Evolutionary conservation across 192 early-diverging fungal species (phyloP).

Genomic region (Pecoramyces ruminantium): DNA sequence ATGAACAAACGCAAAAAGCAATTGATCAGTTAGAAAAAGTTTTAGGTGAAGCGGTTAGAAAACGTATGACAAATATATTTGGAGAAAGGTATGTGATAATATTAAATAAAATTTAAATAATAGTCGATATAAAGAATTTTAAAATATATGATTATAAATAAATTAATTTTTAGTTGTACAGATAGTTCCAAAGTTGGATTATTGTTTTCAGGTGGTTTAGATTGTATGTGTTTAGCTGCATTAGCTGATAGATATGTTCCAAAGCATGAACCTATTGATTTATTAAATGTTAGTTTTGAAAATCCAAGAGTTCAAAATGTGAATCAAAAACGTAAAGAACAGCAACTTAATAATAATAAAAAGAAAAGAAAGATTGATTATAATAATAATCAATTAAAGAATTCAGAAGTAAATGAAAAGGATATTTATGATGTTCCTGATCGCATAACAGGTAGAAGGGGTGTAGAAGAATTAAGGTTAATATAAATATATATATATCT

Average conservation of each 20-base stretch:
- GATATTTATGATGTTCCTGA: conserved; percentile 60
- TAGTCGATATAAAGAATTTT: no score
- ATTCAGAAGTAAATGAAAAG: not conserved
- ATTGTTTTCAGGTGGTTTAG: conserved; percentile 86
- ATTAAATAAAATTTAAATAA: no score
- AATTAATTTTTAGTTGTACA: conserved; percentile 43
- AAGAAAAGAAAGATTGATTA: not conserved
- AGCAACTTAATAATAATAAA: conserved; percentile 7
- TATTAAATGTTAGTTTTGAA: conserved; percentile 91
- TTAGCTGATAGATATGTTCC: conserved; percentile 58
- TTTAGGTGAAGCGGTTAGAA: not conserved
- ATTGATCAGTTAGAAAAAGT: not conserved
- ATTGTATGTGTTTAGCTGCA: conserved; percentile 79
- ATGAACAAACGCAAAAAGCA: conserved; percentile 2
- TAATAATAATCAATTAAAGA: not conserved
- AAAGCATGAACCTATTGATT: conserved; percentile 57
- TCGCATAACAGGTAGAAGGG: conserved; percentile 50
- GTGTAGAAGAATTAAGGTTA: conserved; percentile 26
- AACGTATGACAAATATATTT: not conserved
- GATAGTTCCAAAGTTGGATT: not conserved
- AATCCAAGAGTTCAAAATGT: conserved; percentile 56
- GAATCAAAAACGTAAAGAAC: conserved; percentile 5
- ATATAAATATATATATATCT: not conserved
- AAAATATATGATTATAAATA: conserved; percentile 7
- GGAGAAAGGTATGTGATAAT: not conserved